Conservation (phyloP, 192 early-diverging fungal genomes). For the Gamsiella multidivaricata region DNA sequence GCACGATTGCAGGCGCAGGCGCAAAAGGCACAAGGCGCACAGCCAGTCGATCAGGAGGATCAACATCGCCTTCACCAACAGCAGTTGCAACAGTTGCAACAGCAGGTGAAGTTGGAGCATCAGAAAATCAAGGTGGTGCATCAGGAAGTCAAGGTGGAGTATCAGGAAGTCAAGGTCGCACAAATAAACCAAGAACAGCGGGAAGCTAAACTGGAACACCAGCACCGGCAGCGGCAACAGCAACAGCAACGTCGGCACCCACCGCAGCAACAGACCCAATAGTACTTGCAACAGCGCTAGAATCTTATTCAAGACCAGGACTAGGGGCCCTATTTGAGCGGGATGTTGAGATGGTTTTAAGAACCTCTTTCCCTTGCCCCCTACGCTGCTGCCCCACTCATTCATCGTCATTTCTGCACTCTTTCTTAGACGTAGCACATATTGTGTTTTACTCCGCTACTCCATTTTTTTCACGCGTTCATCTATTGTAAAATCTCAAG, state of each 20-base stretch:
- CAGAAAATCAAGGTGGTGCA: too few species aligned
- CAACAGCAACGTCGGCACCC: slow-evolving; percentile 4
- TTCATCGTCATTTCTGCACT: neutral
- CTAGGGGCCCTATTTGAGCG: too few species aligned
- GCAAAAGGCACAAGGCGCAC: neutral
- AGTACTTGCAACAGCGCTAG: neutral
- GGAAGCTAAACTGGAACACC: neutral
- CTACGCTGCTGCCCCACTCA: neutral
- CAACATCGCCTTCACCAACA: neutral
- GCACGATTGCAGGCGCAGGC: neutral
- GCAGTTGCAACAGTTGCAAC: neutral
- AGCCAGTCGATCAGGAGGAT: neutral
- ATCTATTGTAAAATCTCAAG: too few species aligned
- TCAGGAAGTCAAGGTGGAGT: too few species aligned
- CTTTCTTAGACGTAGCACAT: neutral
- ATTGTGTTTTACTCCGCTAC: neutral
- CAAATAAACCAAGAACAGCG: too few species aligned
- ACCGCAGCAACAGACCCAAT: slow-evolving; percentile 5
- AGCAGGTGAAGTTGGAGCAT: too few species aligned
- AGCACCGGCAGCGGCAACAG: slow-evolving; percentile 2
- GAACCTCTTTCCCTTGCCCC: too few species aligned
- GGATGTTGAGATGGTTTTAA: too few species aligned
- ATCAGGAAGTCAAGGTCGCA: too few species aligned
- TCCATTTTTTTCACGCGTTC: too few species aligned
- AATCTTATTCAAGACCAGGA: neutral